A percentile compares a stretch with the other conserved stretches of the same genome.
These are phyloP conservation scores for Aspergillus unguis DNA, from an alignment of 2,329 filamentous ascomycete species.

Conservation along the genomic window DNA sequence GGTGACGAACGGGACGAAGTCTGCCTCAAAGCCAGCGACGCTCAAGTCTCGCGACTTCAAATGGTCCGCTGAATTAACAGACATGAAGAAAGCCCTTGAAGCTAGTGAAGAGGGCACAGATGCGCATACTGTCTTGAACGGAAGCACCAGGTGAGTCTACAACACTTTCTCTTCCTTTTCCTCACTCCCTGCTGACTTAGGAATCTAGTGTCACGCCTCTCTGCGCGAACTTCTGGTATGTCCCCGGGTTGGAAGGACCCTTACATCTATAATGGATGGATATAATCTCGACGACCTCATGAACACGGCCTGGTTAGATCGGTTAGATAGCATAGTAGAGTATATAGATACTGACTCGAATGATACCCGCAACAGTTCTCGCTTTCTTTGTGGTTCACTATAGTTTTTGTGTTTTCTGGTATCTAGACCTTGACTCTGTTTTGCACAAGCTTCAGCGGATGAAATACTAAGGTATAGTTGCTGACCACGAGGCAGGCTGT, in stretches of 20 bases:
- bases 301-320: conserved; percentile 18
- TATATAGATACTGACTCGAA: conserved; percentile 4
- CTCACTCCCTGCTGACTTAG: background rate
- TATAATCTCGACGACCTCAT: conserved; percentile 22
- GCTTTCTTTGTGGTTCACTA: conserved; percentile 10
- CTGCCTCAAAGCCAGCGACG: conserved; percentile 40
- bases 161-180: no score
- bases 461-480: no score
- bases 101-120: conserved; percentile 74
- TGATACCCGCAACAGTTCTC: conserved; percentile 28
- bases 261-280: conserved; percentile 55
- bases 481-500: no score
- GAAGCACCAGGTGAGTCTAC: conserved; percentile 66
- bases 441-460: background rate
- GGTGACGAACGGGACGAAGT: background rate
- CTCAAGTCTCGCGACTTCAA: conserved; percentile 75
- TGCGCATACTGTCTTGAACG: conserved; percentile 83
- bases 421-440: background rate
- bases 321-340: conserved; percentile 9
- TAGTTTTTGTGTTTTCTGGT: background rate
- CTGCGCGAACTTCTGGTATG: conserved; percentile 85
- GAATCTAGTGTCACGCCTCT: conserved; percentile 71
- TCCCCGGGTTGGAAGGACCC: conserved; percentile 61
- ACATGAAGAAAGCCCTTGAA: conserved; percentile 80
- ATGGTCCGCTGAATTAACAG: conserved; percentile 79